phyloP scores from a whole-genome alignment of 31 red algal species.

The Odonthalia washingtoniensis region DNA sequence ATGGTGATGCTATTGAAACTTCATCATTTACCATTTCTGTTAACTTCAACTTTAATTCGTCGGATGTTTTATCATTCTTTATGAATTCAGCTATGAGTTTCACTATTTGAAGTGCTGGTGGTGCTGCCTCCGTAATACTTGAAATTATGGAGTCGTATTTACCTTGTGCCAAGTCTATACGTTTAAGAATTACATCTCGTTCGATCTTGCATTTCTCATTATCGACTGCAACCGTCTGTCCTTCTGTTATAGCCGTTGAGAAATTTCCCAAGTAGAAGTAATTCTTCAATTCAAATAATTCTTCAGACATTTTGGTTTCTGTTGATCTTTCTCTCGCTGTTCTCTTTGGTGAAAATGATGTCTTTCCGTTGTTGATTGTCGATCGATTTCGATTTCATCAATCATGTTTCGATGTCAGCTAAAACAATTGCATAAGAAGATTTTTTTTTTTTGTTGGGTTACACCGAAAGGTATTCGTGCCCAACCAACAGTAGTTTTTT shows the following conservation, averaged over 20 bases:
- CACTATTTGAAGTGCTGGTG: slow-evolving; percentile 64
- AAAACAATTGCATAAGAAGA: no score
- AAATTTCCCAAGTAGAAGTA: slow-evolving; percentile 94
- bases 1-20: slow-evolving; percentile 42
- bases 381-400: no score
- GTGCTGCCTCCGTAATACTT: slow-evolving; percentile 33
- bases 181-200: slow-evolving; percentile 77
- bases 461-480: no score
- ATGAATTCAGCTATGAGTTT: slow-evolving; percentile 47
- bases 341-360: no score
- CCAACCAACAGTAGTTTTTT: no score
- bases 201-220: slow-evolving; percentile 61
- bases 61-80: slow-evolving; percentile 26
- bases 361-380: no score
- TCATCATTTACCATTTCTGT: slow-evolving; percentile 40
- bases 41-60: neutral
- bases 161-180: slow-evolving; percentile 79
- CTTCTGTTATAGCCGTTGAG: slow-evolving; percentile 80
- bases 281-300: slow-evolving; percentile 88
- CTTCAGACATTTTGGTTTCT: slow-evolving; percentile 76
- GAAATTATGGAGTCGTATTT: slow-evolving; percentile 72
- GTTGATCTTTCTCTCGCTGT: no score
- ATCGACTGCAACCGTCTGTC: slow-evolving; percentile 69
- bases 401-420: no score
- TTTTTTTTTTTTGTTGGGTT: no score